Evolutionary conservation across 2,329 filamentous ascomycete genomes (phyloP), one percentile per base, ranked within the genome.

Genomic region (Zasmidium citrigriseum): DNA sequence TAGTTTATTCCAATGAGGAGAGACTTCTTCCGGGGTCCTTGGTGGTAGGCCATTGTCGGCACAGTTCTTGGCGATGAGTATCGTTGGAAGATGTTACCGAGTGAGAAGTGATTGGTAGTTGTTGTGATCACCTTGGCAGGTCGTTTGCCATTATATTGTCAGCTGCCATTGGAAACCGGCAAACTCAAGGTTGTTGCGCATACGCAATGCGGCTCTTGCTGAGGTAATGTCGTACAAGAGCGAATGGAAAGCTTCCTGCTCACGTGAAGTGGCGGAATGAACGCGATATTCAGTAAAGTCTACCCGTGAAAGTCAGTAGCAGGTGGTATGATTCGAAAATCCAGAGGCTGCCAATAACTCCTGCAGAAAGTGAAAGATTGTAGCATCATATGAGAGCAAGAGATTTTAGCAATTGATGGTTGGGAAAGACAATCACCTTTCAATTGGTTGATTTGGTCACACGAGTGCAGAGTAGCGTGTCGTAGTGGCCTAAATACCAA

Each of bases 1-100:
- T 82, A 82, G 67, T 83, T 83, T 68, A 83, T 83, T 16, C 81
- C 81, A 49, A 83, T 82, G 47, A 83, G 74, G 14, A 83, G 77
- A 12, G 78, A 77, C 67, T 83, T 83, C 55, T 66, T 70, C 21
- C 63, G 60, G 4, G 60, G 57, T 38, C 52, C 38, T 44, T 60
- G 34, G 18, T 50, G 52, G 20, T 55, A 48, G 41, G 55, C 50
- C 57, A 59, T 59, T 24, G 41, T 45, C 18, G 20, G 27, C n/a
- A 41, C 7, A 41, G 18, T 41, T 4, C 34, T 46, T 52, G 49
- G 7, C 34, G 44, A 11, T 10, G 10, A 46, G n/a, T n/a, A n/a
- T n/a, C n/a, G n/a, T n/a, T n/a, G n/a, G n/a, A n/a, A n/a, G n/a
- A n/a, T n/a, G n/a, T n/a, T n/a, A n/a, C n/a, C n/a, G n/a, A n/a